phyloP scores from a whole-genome alignment of 1,284 basidiomycete species.

The Kwoniella shivajii region DNA sequence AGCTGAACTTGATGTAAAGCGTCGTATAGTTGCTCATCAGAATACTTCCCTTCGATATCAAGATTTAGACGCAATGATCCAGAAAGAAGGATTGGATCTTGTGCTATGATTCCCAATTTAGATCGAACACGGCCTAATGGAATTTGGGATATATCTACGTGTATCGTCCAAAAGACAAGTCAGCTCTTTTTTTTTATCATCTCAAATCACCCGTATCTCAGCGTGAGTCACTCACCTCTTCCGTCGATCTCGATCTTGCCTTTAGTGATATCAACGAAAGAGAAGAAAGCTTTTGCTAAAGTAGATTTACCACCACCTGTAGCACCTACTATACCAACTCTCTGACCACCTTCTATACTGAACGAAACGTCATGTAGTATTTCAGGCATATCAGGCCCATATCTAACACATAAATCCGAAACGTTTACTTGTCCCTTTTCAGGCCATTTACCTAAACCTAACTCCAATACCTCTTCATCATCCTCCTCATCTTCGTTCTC shows the following conservation, averaged over 20 bases:
- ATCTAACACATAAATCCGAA: slow-evolving; percentile 50
- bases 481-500: neutral
- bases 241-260: slow-evolving; percentile 42
- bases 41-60: slow-evolving; percentile 38
- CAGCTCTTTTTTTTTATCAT: neutral
- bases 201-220: neutral
- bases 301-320: slow-evolving; percentile 53
- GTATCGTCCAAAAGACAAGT: slow-evolving; percentile 21
- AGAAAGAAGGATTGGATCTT: slow-evolving; percentile 50
- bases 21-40: slow-evolving; percentile 38
- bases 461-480: neutral
- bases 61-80: slow-evolving; percentile 53
- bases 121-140: slow-evolving; percentile 35
- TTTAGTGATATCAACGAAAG: slow-evolving; percentile 37
- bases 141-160: slow-evolving; percentile 31
- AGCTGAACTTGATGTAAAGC: slow-evolving; percentile 47
- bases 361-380: slow-evolving; percentile 58
- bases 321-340: slow-evolving; percentile 58
- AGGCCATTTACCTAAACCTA: slow-evolving; percentile 58
- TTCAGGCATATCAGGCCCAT: slow-evolving; percentile 54
- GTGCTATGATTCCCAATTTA: slow-evolving; percentile 38
- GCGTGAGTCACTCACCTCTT: slow-evolving; percentile 19
- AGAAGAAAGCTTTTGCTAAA: slow-evolving; percentile 48
- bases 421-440: slow-evolving; percentile 51
- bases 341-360: slow-evolving; percentile 51